Percentiles rank a stretch among this genome's conserved stretches.
These are phyloP conservation scores for Syncephalastrum monosporum DNA, from an alignment of 371 early-diverging fungal genomes.

Conservation along the genomic window DNA sequence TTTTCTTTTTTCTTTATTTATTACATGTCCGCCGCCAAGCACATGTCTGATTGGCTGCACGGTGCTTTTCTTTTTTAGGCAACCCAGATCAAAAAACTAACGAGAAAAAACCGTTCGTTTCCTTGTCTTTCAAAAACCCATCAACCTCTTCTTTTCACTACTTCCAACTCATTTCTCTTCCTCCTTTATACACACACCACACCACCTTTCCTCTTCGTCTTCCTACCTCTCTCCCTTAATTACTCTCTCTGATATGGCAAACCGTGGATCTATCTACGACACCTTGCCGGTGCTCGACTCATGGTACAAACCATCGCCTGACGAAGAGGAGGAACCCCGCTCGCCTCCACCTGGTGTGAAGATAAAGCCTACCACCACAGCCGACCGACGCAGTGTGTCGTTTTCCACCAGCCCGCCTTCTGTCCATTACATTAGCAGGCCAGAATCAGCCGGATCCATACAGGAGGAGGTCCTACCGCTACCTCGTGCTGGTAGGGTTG, in stretches of 20 bases:
- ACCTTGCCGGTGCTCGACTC: conserved; percentile 30
- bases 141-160: no score
- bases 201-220: conserved; percentile 4
- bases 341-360: background rate
- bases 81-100: no score
- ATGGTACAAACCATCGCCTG: conserved; percentile 26
- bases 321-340: conserved; percentile 3
- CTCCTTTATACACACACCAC: no score
- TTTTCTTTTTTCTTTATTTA: no score
- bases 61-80: no score
- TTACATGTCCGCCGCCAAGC: no score
- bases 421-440: conserved; percentile 17
- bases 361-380: conserved; percentile 8
- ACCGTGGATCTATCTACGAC: conserved; percentile 29
- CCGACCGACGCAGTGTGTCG: conserved; percentile 22
- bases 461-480: background rate
- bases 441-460: background rate
- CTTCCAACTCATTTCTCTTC: no score
- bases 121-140: no score
- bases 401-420: conserved; percentile 37
- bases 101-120: no score
- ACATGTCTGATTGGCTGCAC: no score
- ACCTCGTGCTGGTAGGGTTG: conserved; percentile 7
- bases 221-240: conserved; percentile 9
- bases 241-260: background rate